Evolutionary conservation across 169 alveolate species (phyloP).

Genomic region (Eimeria falciformis): DNA sequence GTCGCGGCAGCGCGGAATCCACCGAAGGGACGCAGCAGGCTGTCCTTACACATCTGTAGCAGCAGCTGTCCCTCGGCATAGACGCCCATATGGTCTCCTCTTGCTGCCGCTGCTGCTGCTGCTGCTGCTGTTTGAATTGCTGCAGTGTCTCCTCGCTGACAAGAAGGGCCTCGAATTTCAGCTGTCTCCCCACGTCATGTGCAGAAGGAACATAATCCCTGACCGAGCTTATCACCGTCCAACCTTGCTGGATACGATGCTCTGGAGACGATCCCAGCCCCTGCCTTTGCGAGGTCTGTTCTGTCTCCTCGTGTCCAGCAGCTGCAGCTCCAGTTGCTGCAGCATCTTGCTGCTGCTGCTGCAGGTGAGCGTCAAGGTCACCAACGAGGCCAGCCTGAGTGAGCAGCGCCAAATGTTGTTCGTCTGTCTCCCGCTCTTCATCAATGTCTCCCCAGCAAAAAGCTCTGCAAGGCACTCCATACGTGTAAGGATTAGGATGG

Average conservation of each 20-base stretch:
- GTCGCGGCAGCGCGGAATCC: slow-evolving; percentile 29
- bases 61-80: background rate
- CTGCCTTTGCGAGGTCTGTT: background rate
- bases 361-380: slow-evolving; percentile 29
- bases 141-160: background rate
- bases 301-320: background rate
- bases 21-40: slow-evolving; percentile 58
- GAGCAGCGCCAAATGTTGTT: slow-evolving; percentile 82
- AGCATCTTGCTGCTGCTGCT: too few relatives aligned
- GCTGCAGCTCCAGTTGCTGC: too few relatives aligned
- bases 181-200: slow-evolving; percentile 86
- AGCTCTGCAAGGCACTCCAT: slow-evolving; percentile 87
- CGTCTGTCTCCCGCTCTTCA: slow-evolving; percentile 83
- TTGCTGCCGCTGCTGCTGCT: background rate
- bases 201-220: slow-evolving; percentile 84
- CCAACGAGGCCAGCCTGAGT: slow-evolving; percentile 83
- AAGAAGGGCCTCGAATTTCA: slow-evolving; percentile 82
- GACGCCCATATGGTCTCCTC: background rate
- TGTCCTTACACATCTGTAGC: background rate
- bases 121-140: background rate
- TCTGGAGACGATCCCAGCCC: background rate
- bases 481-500: slow-evolving; percentile 85
- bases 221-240: slow-evolving; percentile 82
- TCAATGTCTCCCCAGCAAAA: slow-evolving; percentile 85
- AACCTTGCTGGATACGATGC: slow-evolving; percentile 31